phyloP scores from a whole-genome alignment of 148 eudicot species.

The Fagopyrum esculentum region DNA sequence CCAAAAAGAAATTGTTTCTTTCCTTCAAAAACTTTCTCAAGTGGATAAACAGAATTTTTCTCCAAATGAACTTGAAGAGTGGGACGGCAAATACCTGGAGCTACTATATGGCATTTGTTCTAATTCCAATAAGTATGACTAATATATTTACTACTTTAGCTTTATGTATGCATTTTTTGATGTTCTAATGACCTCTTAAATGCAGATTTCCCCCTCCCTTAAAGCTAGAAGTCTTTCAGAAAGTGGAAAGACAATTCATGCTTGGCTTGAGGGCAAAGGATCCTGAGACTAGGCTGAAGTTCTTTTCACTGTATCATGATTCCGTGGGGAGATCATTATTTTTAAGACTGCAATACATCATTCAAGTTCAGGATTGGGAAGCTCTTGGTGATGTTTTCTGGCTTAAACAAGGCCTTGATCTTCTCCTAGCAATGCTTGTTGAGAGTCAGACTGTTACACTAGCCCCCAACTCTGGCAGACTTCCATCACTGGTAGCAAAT shows the following conservation, averaged over 20 bases:
- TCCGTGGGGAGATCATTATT: slow-evolving; percentile 79
- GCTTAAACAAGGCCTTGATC: slow-evolving; percentile 99
- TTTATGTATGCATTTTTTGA: not conserved
- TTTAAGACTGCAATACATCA: slow-evolving; percentile 78
- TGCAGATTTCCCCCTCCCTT: slow-evolving; percentile 67
- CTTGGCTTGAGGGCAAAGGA: slow-evolving; percentile 97
- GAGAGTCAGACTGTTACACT: slow-evolving; percentile 90
- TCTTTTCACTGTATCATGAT: slow-evolving; percentile 83
- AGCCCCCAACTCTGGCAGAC: slow-evolving; percentile 93
- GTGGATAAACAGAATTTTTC: slow-evolving; percentile 78
- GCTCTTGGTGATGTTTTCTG: slow-evolving; percentile 95
- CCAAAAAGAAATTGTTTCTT: slow-evolving; percentile 79
- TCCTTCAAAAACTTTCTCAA: slow-evolving; percentile 95
- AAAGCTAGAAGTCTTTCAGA: slow-evolving; percentile 85
- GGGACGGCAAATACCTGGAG: slow-evolving; percentile 81
- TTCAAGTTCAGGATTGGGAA: slow-evolving; percentile 96
- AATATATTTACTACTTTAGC: slow-evolving; percentile 4
- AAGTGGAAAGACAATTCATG: slow-evolving; percentile 91
- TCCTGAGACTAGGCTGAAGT: slow-evolving; percentile 76
- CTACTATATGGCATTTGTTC: slow-evolving; percentile 94
- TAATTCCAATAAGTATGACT: slow-evolving; percentile 72
- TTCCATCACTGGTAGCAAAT: slow-evolving; percentile 63
- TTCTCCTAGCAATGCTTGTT: slow-evolving; percentile 90
- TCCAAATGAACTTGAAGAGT: slow-evolving; percentile 61
- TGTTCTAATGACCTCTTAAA: slow-evolving; percentile 15